Base-by-base conservation (phyloP, 257 asterid species). In the Eustoma russellianum region DNA sequence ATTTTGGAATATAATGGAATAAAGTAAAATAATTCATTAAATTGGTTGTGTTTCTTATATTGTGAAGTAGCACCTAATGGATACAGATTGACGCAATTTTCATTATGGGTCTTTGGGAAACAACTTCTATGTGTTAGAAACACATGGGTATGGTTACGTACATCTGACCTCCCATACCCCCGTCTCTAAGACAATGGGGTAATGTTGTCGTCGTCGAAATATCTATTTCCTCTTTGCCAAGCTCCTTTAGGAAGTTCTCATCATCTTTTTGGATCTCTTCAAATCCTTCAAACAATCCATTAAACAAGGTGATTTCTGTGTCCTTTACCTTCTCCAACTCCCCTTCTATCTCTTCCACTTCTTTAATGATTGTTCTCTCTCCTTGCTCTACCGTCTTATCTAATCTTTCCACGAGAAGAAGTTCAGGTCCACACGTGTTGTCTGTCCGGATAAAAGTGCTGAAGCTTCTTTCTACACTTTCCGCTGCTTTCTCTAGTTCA, bases 361-460 rank as follows among this genome's bases (percentile, higher is more conserved):
- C 96, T 55, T 68, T 82, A 64, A 73, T 82, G 65, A 91, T 79
- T 1, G 83, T 69, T 84, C 67, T 91, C 60, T 87, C 96, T 0
- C 98, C 98, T 64, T 83, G 90, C 66, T 87, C 96, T 62, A 87
- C 98, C 3, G 88, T 91, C 80, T 84, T 91, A 72, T 91, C 96
- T 55, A 87, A n/a, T 62, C 98, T 74, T 75, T 91, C 95, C 3
- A 75, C 94, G 0, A 91, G 80, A 33, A 95, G 92, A 18, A 96
- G 98, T 57, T 91, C 98, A 0, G 96, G 98, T 28, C 96, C 96
- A 8, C 95, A 91, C 0, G 90, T 70, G 63, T 91, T 91, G 79
- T 91, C 70, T 12, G 96, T 87, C 70, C 59, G 64, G 48, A 74
- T 80, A 76, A 82, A 80, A 59, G 61, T 63, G 60, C 54, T 73